These are phyloP conservation scores for Eruca vesicaria DNA, from an alignment of 441 rosid species.

Conservation along the genomic window DNA sequence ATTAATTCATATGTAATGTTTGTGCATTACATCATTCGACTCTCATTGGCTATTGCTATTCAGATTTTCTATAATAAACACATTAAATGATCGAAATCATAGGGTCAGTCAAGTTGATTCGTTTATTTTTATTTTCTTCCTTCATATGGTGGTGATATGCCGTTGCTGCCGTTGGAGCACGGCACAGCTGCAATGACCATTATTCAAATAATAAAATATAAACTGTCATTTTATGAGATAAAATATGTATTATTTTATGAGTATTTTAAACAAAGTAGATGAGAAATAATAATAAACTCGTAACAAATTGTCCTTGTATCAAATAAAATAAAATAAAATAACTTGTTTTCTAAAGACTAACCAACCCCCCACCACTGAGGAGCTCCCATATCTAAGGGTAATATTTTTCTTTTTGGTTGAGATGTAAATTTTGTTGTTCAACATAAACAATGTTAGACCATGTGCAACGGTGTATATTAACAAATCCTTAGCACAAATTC, in stretches of 20 bases:
- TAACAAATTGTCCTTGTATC: not conserved
- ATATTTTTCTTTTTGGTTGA: not conserved
- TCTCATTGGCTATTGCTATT: constrained; percentile 20
- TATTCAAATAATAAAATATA: not conserved
- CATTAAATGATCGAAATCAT: constrained; percentile 4
- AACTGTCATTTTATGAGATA: not conserved
- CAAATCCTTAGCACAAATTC: no score
- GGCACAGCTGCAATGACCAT: not conserved
- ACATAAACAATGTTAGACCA: not conserved
- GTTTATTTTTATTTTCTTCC: not conserved
- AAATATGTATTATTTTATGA: not conserved
- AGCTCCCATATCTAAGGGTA: constrained; percentile 17
- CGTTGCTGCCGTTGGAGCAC: constrained; percentile 4
- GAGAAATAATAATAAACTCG: not conserved
- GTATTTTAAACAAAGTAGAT: not conserved
- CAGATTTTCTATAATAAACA: constrained; percentile 11
- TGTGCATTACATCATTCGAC: constrained; percentile 20
- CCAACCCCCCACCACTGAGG: constrained; percentile 31
- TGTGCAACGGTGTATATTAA: no score
- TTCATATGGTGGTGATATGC: not conserved
- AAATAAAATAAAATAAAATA: not conserved
- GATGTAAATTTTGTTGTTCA: not conserved
- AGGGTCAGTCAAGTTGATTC: constrained; percentile 17
- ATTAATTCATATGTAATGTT: not conserved
- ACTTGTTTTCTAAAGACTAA: not conserved